Percentiles rank a stretch among this genome's conserved stretches.
Evolutionary conservation across 2,329 filamentous ascomycete species (phyloP).

Genomic region (Ophiostoma quercus): DNA sequence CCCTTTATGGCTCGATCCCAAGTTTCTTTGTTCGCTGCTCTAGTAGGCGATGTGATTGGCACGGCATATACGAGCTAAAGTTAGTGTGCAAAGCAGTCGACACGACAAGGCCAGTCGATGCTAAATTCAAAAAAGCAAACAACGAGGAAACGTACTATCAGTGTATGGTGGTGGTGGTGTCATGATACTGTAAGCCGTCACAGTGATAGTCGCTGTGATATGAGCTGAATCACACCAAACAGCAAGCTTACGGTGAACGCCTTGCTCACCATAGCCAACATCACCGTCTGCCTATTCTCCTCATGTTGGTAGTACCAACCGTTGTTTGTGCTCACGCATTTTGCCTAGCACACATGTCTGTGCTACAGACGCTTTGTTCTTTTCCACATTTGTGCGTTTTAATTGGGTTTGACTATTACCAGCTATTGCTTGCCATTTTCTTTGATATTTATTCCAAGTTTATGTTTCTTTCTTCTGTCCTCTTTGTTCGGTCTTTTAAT

Average conservation of each 20-base stretch:
- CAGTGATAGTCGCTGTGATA: not conserved
- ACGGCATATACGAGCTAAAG: slow-evolving; percentile 1
- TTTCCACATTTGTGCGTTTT: not conserved
- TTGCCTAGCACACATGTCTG: not conserved
- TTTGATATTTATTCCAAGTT: not conserved
- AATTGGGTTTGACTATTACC: no score
- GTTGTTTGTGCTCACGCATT: slow-evolving; percentile 5
- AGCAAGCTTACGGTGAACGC: not conserved
- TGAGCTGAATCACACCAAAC: not conserved
- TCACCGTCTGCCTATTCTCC: not conserved
- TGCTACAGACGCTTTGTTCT: not conserved
- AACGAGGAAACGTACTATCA: not conserved
- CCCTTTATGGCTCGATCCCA: not conserved
- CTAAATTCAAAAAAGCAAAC: not conserved
- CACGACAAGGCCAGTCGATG: not conserved
- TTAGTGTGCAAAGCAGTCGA: not conserved
- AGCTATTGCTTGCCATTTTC: not conserved
- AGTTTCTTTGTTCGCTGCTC: not conserved
- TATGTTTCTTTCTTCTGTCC: not conserved
- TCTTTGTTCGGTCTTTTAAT: not conserved
- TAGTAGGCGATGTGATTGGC: not conserved
- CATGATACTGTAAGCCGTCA: not conserved
- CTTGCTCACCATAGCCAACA: not conserved
- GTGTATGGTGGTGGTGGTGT: not conserved
- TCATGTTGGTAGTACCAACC: not conserved